Evolutionary conservation across 2,329 filamentous ascomycete species (phyloP).

Genomic region (Cladosporium sp.): DNA sequence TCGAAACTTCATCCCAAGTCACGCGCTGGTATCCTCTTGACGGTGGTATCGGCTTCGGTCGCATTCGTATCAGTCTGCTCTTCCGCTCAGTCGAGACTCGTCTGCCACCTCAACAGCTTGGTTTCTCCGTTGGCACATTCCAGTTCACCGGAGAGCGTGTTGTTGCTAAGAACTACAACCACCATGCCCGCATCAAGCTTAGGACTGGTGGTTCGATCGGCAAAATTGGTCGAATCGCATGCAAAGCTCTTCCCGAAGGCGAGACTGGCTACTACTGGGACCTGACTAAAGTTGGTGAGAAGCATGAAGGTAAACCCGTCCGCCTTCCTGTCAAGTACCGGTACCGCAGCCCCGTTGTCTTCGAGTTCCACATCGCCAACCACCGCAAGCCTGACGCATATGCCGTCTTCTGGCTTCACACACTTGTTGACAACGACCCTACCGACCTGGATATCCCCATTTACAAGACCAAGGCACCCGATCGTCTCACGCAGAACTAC

Average conservation of each 20-base stretch:
- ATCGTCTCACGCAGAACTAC: slow-evolving; percentile 84
- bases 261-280: slow-evolving; percentile 57
- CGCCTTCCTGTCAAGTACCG: slow-evolving; percentile 85
- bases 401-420: slow-evolving; percentile 79
- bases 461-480: slow-evolving; percentile 73
- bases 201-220: slow-evolving; percentile 82
- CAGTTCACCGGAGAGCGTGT: slow-evolving; percentile 75
- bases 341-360: slow-evolving; percentile 83
- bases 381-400: slow-evolving; percentile 71
- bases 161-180: slow-evolving; percentile 58
- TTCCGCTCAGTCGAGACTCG: slow-evolving; percentile 87
- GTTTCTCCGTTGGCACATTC: slow-evolving; percentile 95
- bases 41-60: slow-evolving; percentile 85
- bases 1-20: slow-evolving; percentile 80
- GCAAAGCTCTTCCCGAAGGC: slow-evolving; percentile 55
- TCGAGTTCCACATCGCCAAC: slow-evolving; percentile 72
- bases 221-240: slow-evolving; percentile 61
- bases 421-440: slow-evolving; percentile 76
- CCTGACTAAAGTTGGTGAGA: slow-evolving; percentile 32
- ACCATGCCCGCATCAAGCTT: slow-evolving; percentile 65
- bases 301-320: slow-evolving; percentile 51
- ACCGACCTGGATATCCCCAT: slow-evolving; percentile 81
- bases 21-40: slow-evolving; percentile 96
- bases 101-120: slow-evolving; percentile 78
- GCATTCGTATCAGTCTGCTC: slow-evolving; percentile 80